These are phyloP conservation scores for Malania oleifera DNA, from an alignment of 164 flowering plant species.

Conservation along the genomic window DNA sequence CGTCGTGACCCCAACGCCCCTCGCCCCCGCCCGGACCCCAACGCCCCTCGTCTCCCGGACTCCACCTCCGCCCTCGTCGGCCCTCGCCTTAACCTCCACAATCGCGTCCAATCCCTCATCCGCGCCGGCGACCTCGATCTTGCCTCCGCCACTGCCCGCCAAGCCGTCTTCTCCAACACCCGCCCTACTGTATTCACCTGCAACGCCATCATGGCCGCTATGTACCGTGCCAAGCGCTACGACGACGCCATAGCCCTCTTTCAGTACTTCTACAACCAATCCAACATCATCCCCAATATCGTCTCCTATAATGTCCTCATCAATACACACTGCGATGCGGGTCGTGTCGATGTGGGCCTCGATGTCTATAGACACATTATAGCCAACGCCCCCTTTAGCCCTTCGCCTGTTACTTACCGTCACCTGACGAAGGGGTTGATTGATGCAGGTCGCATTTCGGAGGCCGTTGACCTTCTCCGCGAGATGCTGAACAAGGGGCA, in stretches of 20 bases:
- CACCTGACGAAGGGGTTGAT: slow-evolving; percentile 72
- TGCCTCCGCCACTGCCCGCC: slow-evolving; percentile 60
- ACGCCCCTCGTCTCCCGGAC: slow-evolving; percentile 72
- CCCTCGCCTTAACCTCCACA: slow-evolving; percentile 72
- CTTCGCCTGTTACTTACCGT: slow-evolving; percentile 57
- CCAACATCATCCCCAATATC: slow-evolving; percentile 59
- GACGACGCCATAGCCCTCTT: slow-evolving; percentile 62
- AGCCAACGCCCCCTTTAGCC: slow-evolving; percentile 64
- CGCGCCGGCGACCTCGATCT: slow-evolving; percentile 66
- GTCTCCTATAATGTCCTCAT: slow-evolving; percentile 71
- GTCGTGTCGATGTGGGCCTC: slow-evolving; percentile 44
- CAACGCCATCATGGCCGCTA: slow-evolving; percentile 75
- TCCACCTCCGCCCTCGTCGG: slow-evolving; percentile 70
- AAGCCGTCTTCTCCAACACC: slow-evolving; percentile 54
- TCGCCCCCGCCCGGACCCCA: slow-evolving; percentile 44
- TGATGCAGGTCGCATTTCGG: slow-evolving; percentile 50
- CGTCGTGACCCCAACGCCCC: slow-evolving; percentile 45
- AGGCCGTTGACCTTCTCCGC: slow-evolving; percentile 54
- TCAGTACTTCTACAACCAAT: slow-evolving; percentile 51
- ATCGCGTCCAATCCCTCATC: slow-evolving; percentile 71
- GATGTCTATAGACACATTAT: slow-evolving; percentile 46
- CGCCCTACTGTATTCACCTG: slow-evolving; percentile 88
- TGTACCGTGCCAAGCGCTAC: slow-evolving; percentile 55
- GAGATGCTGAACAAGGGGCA: slow-evolving; percentile 75
- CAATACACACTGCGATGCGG: slow-evolving; percentile 56